phyloP scores from a whole-genome alignment of 1,139 yeast species.

The Candida neerlandica region DNA sequence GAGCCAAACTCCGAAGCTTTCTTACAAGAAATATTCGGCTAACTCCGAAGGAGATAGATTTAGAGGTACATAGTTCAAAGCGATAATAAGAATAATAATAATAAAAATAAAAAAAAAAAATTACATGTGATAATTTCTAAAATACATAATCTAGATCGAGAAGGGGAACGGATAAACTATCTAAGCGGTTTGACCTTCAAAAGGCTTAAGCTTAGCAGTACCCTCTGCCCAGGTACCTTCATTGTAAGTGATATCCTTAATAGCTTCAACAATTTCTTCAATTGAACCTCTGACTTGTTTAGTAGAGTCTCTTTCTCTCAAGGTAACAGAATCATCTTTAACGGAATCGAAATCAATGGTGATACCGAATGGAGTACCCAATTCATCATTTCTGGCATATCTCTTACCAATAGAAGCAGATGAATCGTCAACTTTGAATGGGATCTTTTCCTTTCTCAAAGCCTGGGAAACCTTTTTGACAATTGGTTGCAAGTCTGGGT shows the following conservation, averaged over 20 bases:
- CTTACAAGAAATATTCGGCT: slow-evolving; percentile 53
- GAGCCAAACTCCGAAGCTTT: slow-evolving; percentile 74
- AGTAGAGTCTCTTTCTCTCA: slow-evolving; percentile 98
- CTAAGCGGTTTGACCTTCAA: slow-evolving; percentile 50
- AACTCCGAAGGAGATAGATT: background rate
- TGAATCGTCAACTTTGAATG: slow-evolving; percentile 96
- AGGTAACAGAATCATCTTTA: slow-evolving; percentile 86
- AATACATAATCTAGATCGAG: slow-evolving; percentile 1
- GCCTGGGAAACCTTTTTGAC: slow-evolving; percentile 66
- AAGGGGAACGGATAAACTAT: background rate
- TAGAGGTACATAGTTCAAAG: background rate
- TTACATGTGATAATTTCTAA: slow-evolving; percentile 8
- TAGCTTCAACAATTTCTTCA: slow-evolving; percentile 75
- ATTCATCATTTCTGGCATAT: slow-evolving; percentile 97
- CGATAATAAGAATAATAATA: background rate
- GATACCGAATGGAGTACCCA: slow-evolving; percentile 98
- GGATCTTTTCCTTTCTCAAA: slow-evolving; percentile 80
- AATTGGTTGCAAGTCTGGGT: slow-evolving; percentile 78
- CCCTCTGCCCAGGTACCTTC: slow-evolving; percentile 85
- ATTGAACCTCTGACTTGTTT: slow-evolving; percentile 94
- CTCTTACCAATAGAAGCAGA: slow-evolving; percentile 98
- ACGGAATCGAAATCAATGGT: slow-evolving; percentile 96
- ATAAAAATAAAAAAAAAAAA: background rate
- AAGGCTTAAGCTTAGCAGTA: slow-evolving; percentile 65
- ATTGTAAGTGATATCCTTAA: slow-evolving; percentile 72